Base-by-base conservation (phyloP, 108 stramenopile genomes). In the Pseudonitzschia multistriata region DNA sequence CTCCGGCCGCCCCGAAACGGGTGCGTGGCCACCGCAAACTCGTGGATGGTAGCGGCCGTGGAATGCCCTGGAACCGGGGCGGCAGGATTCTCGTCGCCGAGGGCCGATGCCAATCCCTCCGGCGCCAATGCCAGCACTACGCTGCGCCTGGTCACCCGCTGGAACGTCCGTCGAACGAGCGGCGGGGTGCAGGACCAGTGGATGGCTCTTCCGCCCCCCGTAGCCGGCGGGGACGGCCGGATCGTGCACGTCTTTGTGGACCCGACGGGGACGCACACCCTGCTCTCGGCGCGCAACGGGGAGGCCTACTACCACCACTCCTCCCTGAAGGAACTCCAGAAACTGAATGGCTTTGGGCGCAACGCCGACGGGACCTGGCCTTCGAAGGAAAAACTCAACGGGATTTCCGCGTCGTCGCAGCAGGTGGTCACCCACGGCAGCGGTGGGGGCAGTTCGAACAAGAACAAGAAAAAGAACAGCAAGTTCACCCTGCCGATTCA, bases 301-400 rank as follows among this genome's bases (percentile, higher is more conserved):
- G 89, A 93, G 61, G 82, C 85, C 56, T 93, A 89, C 35, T 90
- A 93, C 67, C 67, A 87, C 29, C 92, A 93, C 67, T 87, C 86
- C 0, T 80, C 82, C 3, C 61, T 71, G 48, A 70, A 79, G 53
- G 50, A 47, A 42, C 72, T 83, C 2, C 65, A 68, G 49, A 90
- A 90, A 59, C 66, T 93, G 28, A 49, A 62, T 3, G 91, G 91
- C 25, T 93, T 93, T 79, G 92, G 92, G 30, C 84, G 79, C 17
- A 81, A 81, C 62, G 70, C 78, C 17, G 88, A 88, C 72, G 90
- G 90, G 34, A 48, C 33, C 22, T 68, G 62, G 78, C 61, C 77
- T 17, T 59, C 57, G 28, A 56, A 70, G 60, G 71, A 70, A 35
- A 37, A 34, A 28, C 39, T 76, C 59, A 78, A 77, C 7, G 76